Evolutionary conservation across 495 filamentous ascomycete species (phyloP), one percentile per base, ranked within the genome.

Genomic region (Penicillium cosmopolitanum): DNA sequence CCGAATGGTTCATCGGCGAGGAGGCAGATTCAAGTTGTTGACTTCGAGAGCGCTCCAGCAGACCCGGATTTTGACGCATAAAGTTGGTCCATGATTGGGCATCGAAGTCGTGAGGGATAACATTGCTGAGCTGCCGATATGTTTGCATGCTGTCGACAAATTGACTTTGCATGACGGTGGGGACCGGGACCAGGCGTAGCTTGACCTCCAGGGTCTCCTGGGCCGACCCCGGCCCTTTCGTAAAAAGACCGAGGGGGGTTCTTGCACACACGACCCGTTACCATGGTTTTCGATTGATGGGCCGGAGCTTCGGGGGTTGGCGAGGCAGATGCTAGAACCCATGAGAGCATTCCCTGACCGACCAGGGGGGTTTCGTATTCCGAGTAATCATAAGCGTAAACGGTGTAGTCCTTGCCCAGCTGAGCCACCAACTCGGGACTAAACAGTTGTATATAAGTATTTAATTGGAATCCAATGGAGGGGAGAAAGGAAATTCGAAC

Each of bases 381-480:
- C 7, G 95, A 98, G 73, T 92, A 98, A 67, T 98, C 95, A 75
- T 91, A 93, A 19, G 95, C 94, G 74, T 98, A 98, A 56, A 98
- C 87, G 12, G 92, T 96, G 68, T 96, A 98, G 75, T 98, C 96
- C 61, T 87, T 90, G 53, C 92, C 92, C 36, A 89, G 80, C 60
- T 88, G 86, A 42, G 89, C 88, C 52, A 97, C 82, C 23, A 98
- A 78, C 75, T 98, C 95, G 40, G 95, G 95, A 68, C 92, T 96
- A 34, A 70, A 47, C 62, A 15, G 36, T 23, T 23, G n/a, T 50
- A 42, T 62, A 58, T 69, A 55, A 61, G 64, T 34, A 68, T 62
- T 56, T 38, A 48, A 61, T 48, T 57, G 42, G 18, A 28, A 48
- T n/a, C 13, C 15, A 18, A 19, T 21, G n/a, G 4, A 33, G 31